These are phyloP conservation scores for Fusarium incarnatum DNA, from an alignment of 2,329 filamentous ascomycete species.

Conservation along the genomic window DNA sequence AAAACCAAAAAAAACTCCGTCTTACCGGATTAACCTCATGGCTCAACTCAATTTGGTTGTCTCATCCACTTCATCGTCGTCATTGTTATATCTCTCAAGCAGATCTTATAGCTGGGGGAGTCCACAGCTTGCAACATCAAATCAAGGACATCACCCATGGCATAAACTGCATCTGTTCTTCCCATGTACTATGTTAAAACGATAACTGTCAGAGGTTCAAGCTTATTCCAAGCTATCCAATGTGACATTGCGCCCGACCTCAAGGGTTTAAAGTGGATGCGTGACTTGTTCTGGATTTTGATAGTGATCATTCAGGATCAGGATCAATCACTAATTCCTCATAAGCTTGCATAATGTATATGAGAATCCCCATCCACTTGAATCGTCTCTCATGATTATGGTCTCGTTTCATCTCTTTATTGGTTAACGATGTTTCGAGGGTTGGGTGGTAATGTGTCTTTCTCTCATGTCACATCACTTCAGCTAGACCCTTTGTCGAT, in stretches of 20 bases:
- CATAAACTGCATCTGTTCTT: background rate
- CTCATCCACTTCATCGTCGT: constrained; percentile 30
- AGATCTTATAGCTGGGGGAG: constrained; percentile 29
- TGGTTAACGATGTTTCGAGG: background rate
- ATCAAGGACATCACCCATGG: constrained; percentile 10
- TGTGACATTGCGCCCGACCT: constrained; percentile 10
- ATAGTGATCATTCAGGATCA: background rate
- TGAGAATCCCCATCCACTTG: constrained; percentile 11
- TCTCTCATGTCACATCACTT: constrained; percentile 33
- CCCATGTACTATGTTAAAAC: constrained; percentile 17
- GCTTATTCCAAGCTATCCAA: background rate
- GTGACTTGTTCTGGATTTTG: constrained; percentile 5
- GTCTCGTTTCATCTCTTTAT: background rate
- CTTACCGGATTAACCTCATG: constrained; percentile 7
- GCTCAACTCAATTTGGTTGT: constrained; percentile 13
- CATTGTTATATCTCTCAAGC: constrained; percentile 25
- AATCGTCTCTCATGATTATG: background rate
- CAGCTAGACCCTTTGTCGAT: constrained; percentile 30
- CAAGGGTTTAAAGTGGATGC: constrained; percentile 14
- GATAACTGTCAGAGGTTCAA: constrained; percentile 23
- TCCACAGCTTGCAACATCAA: constrained; percentile 4
- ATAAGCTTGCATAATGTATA: background rate
- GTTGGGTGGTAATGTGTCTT: constrained; percentile 16
- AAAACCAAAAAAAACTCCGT: constrained; percentile 22
- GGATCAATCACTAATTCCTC: background rate